These are phyloP conservation scores for Umbelopsis vinacea DNA, from an alignment of 192 early-diverging fungal species.

Conservation along the genomic window DNA sequence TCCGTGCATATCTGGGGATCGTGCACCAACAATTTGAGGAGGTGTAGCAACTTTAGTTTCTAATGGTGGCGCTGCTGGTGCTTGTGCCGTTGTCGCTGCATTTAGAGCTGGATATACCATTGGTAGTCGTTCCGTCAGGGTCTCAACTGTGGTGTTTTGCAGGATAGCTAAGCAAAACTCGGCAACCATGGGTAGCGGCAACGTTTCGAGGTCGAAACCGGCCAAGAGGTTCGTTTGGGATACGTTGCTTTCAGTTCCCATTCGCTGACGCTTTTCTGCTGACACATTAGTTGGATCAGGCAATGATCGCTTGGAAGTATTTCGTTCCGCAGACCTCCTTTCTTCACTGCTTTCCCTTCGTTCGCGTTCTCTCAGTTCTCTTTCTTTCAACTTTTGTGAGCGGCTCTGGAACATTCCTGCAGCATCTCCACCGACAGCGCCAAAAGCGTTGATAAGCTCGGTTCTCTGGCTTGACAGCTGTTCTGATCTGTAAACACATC, in stretches of 20 bases:
- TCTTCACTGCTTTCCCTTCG: slow-evolving; percentile 23
- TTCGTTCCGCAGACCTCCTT: slow-evolving; percentile 3
- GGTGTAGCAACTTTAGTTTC: background rate
- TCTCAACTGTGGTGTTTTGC: slow-evolving; percentile 34
- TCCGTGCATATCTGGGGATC: slow-evolving; percentile 12
- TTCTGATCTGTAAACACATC: slow-evolving; percentile 23
- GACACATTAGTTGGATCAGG: background rate
- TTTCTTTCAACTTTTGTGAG: slow-evolving; percentile 13
- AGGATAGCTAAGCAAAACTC: slow-evolving; percentile 39
- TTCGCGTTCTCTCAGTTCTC: slow-evolving; percentile 15
- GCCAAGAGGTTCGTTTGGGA: slow-evolving; percentile 13
- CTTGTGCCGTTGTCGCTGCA: background rate
- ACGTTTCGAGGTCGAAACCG: slow-evolving; percentile 28
- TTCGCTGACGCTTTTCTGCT: slow-evolving; percentile 22
- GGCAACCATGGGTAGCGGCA: slow-evolving; percentile 35
- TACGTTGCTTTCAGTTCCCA: background rate
- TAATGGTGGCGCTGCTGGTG: background rate
- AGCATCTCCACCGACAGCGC: slow-evolving; percentile 35
- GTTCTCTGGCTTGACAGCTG: slow-evolving; percentile 24
- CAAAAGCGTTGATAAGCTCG: slow-evolving; percentile 34
- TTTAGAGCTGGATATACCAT: slow-evolving; percentile 10
- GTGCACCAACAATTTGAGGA: background rate
- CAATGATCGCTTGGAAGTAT: slow-evolving; percentile 1
- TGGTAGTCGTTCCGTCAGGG: slow-evolving; percentile 21
- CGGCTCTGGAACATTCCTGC: slow-evolving; percentile 34